A percentile compares a stretch with the other conserved stretches of the same genome.
These are phyloP conservation scores for Eucalyptus brandiana DNA, from an alignment of 345 rosid species.

Conservation along the genomic window DNA sequence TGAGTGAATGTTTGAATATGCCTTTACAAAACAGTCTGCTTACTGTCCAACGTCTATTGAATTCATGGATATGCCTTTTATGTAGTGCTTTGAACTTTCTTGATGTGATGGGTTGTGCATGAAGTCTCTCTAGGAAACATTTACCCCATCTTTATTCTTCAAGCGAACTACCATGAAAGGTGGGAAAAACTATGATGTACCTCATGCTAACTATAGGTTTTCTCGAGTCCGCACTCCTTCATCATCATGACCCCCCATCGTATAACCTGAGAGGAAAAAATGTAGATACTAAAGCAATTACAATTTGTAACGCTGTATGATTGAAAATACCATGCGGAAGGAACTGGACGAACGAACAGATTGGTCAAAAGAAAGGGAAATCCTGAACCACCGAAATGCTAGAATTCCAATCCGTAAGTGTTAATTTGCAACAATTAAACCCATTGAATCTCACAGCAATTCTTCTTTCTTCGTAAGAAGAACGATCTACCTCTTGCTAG, in stretches of 20 bases:
- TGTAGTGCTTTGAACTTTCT: neutral
- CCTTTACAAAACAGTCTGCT: neutral
- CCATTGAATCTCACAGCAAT: no score
- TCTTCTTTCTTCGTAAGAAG: no score
- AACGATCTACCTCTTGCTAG: no score
- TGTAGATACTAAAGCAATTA: neutral
- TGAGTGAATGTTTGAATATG: neutral
- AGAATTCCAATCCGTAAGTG: no score
- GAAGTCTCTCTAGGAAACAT: neutral
- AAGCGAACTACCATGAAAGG: neutral
- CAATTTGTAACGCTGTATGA: neutral
- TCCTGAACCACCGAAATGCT: no score
- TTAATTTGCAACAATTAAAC: no score
- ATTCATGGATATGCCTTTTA: neutral
- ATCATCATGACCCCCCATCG: constrained; percentile 92
- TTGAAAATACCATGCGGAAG: no score
- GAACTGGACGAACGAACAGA: no score
- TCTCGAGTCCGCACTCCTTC: constrained; percentile 93
- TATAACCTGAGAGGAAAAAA: constrained; percentile 45
- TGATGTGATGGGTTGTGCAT: neutral
- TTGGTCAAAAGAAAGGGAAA: no score
- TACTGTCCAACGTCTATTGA: neutral
- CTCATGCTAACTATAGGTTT: constrained; percentile 94
- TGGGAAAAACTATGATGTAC: constrained; percentile 5
- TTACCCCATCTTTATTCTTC: neutral